Base-by-base conservation (phyloP, 225 moss, liverwort and hornwort species). In the Sphagnum tenellum region DNA sequence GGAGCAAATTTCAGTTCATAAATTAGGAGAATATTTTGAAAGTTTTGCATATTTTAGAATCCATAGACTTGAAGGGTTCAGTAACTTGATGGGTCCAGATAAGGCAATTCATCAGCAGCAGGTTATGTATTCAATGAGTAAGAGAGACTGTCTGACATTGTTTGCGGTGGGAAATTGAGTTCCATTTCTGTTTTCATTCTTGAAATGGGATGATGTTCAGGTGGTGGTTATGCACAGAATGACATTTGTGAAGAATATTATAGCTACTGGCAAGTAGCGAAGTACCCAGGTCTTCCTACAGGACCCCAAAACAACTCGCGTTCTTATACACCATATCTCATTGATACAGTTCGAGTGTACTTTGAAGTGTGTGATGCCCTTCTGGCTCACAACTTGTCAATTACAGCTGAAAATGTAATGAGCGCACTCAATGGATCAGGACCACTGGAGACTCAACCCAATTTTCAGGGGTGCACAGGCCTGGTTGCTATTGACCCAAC, bases 271-370 rank as follows among this genome's bases (percentile, higher is more conserved):
- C 66, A 84, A 73, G 63, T 58, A n/a, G 72, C 74, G 66, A 69
- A 67, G 3, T 87, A 88, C 57, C 86, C 84, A 46, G 90, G 94
- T 56, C 78, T 84, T 47, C 94, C 88, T 10, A 57, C 70, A 55
- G 49, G 77, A 47, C 88, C 88, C 49, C 61, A 76, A 14, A 73
- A 82, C 59, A 74, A 79, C 70, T 88, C 94, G 69, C 82, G 90
- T 46, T 90, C 90, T 54, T 94, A 94, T 55, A 85, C 90, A 44
- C 94, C 90, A 45, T 94, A 94, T 66, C 74, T 94, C 50, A 77
- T 94, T 49, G 94, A 94, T 69, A 70, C 94, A 29, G 90, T 94
- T 10, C 70, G 73, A 55, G 55, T 88, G 12, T 94, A 90, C 65
- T 94, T 86, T 69, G 48, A 67, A 63, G 59, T 73, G 60, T 80